Conservation (phyloP, 441 rosid species). For the Euphorbia neoarborescens region DNA sequence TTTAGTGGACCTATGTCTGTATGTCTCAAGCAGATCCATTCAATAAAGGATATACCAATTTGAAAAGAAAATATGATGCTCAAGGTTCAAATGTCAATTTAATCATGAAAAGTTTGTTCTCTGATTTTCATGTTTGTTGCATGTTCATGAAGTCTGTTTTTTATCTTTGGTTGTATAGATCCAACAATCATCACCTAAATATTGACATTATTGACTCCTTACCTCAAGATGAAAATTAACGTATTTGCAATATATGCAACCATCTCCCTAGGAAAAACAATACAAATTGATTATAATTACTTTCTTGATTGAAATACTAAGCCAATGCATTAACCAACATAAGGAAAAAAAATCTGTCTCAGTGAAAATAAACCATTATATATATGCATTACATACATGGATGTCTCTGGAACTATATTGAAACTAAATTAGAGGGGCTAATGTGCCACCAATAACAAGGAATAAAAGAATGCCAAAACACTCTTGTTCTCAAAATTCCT, state of each 20-base stretch:
- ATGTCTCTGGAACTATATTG: not conserved
- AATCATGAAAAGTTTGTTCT: not conserved
- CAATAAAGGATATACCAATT: not conserved
- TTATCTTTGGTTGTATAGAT: not conserved
- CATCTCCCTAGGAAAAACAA: slow-evolving; percentile 67
- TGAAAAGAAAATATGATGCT: not conserved
- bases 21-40: not conserved
- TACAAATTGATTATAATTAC: slow-evolving; percentile 12
- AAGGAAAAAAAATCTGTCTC: not conserved
- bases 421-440: not conserved
- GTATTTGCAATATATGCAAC: slow-evolving; percentile 90
- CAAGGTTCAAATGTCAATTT: not conserved
- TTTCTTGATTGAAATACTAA: not conserved
- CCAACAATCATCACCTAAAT: not conserved
- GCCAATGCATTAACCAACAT: not conserved
- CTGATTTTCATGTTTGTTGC: not conserved
- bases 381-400: not conserved
- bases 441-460: not conserved
- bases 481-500: not conserved
- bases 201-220: slow-evolving; percentile 13
- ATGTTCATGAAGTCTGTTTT: slow-evolving; percentile 7
- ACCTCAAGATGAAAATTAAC: slow-evolving; percentile 84
- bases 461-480: not conserved
- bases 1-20: not conserved
- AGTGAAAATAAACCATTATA: not conserved